Base-by-base conservation (phyloP, 2,329 filamentous ascomycete species). In the Paracoccidioides lutzii region DNA sequence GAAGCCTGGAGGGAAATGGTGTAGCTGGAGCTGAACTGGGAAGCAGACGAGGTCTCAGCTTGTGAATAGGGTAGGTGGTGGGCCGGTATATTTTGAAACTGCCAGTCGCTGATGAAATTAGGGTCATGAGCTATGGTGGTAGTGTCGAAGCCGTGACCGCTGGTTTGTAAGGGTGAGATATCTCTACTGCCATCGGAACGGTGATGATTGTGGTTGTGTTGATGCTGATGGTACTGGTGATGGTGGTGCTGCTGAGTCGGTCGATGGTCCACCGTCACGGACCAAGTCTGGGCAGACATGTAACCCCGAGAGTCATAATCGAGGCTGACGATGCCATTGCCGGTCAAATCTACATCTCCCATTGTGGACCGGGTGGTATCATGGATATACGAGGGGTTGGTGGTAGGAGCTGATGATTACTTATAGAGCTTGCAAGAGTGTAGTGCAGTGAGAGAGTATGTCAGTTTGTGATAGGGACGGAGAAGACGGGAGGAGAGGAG, bases 21-120 rank as follows among this genome's bases (percentile, higher is more conserved):
- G 65, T 84, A 85, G 57, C 83, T 75, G 38, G 79, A 71, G 55
- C 74, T 78, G 58, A 78, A 75, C 65, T 78, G 81, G 65, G 69
- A 65, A 53, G 82, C 75, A 59, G 84, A 70, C 4, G 78, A 73
- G 42, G 77, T 73, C 59, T 84, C 81, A 64, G 80, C 81, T 45
- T 70, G 60, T 9, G 56, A 55, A 38, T 67, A 62, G 62, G 72
- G 73, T 49, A 69, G 67, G 54, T 71, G 64, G 55, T 73, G 59
- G 35, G 64, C 63, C 60, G 71, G 70, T 57, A 71, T 61, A 33
- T 71, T 69, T 58, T 75, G 71, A 57, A 72, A 73, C 59, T 73
- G 70, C 73, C 73, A 76, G 60, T 74, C 73, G 50, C 71, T 65
- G 65, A 75, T 71, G 63, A 75, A 60, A 57, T 66, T 71, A 48